Conservation (phyloP, 2,329 filamentous ascomycete species). For the Penicillium sclerotigenum region DNA sequence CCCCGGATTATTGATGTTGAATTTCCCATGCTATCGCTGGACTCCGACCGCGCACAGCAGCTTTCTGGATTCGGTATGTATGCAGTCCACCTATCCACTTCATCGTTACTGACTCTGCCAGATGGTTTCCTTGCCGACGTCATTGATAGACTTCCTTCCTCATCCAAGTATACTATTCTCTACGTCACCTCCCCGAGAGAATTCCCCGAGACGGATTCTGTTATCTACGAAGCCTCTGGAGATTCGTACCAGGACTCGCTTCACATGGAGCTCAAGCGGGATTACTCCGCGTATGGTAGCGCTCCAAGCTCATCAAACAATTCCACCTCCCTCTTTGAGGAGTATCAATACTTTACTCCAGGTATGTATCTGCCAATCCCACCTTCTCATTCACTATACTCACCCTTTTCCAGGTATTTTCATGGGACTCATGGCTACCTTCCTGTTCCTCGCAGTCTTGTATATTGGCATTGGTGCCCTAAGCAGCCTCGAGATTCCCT, state of each 20-base stretch:
- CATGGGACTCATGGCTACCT: conserved; percentile 70
- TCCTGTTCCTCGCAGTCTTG: conserved; percentile 73
- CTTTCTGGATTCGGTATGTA: conserved; percentile 45
- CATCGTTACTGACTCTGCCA: conserved; percentile 17
- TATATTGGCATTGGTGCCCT: conserved; percentile 75
- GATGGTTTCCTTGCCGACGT: conserved; percentile 49
- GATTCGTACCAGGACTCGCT: conserved; percentile 54
- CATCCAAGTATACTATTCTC: conserved; percentile 68
- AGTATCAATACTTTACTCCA: conserved; percentile 90
- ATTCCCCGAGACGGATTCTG: conserved; percentile 28
- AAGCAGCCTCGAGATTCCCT: conserved; percentile 79
- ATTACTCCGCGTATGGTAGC: conserved; percentile 38
- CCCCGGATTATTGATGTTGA: conserved; percentile 47
- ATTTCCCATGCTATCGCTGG: conserved; percentile 43
- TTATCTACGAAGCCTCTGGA: conserved; percentile 62
- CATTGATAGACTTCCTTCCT: conserved; percentile 46
- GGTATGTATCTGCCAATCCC: conserved; percentile 52
- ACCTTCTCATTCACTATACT: conserved; percentile 6
- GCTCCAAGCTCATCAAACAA: conserved; percentile 37
- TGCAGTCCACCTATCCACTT: not conserved
- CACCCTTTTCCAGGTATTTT: conserved; percentile 65
- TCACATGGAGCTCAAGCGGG: conserved; percentile 73
- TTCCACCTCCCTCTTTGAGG: conserved; percentile 64
- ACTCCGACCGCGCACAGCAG: conserved; percentile 36
- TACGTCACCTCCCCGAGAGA: conserved; percentile 64